Evolutionary conservation across 257 asterid genomes (phyloP), one percentile per base, ranked within the genome.

Genomic region (Avicennia marina): DNA sequence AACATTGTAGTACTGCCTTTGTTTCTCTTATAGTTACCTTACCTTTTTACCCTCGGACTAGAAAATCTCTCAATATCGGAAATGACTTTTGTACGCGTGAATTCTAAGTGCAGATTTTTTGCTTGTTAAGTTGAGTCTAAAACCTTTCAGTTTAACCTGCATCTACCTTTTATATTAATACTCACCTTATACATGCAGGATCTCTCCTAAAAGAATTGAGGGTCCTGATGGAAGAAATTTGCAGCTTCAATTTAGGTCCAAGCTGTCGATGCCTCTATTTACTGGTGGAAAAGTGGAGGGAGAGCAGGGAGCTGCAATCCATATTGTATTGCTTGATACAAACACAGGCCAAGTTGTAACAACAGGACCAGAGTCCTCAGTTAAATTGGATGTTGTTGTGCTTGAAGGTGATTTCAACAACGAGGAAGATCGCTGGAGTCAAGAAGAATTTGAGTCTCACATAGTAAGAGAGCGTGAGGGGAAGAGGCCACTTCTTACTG

Each of bases 271-370:
- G 24, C 90, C 96, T 64, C 89, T 90, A 56, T 90, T 85, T 60
- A 90, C 98, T 7, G 96, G 96, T 66, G 96, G 87, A 49, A 82
- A 85, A 71, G 91, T 90, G 33, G 96, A 87, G 70, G 96, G 96
- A 66, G 96, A 87, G 74, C 89, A 83, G 69, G 89, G 94, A 40
- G 60, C 94, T 29, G 75, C 95, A 20, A 78, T 90, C 58, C 94
- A 90, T 11, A 22, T 58, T 32, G 40, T 87, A 64, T 74, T 90
- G 86, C 47, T 84, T 12, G 94, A 90, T 73, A 82, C 86, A 55
- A 75, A 60, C 58, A 75, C 88, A 6, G 81, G 88, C 36, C 78
- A 61, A 53, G 79, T 90, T 25, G 84, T 90, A 45, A 85, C 89
- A 54, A 68, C 89, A 43, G 98, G 91, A 47, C 83, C 90, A 4